phyloP scores from a whole-genome alignment of 768 basidiomycete genomes.

The Leccinum arenicola region DNA sequence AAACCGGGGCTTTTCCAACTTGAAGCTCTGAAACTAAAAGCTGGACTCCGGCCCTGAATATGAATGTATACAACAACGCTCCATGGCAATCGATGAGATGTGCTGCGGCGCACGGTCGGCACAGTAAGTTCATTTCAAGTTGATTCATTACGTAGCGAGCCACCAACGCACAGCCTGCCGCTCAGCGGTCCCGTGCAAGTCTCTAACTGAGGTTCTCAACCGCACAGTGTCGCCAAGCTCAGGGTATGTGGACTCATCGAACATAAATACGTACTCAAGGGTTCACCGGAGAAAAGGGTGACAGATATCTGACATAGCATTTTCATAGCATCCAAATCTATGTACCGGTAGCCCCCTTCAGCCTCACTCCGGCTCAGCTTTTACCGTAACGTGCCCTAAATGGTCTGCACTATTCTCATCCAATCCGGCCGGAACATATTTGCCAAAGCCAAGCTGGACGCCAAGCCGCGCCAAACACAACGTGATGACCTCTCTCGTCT shows the following conservation, averaged over 20 bases:
- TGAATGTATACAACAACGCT: neutral
- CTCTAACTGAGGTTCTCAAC: neutral
- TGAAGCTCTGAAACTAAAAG: neutral
- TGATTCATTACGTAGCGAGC: neutral
- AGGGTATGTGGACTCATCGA: neutral
- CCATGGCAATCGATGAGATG: neutral
- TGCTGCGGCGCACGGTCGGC: neutral
- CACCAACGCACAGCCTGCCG: neutral
- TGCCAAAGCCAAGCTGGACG: conserved; percentile 25
- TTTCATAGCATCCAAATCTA: neutral
- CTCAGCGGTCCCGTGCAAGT: neutral
- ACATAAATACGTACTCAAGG: neutral
- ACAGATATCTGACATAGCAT: neutral
- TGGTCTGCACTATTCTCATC: neutral
- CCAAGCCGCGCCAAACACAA: conserved; percentile 33
- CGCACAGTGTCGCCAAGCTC: neutral
- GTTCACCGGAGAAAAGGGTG: neutral
- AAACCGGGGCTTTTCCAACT: neutral
- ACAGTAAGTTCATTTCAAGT: neutral
- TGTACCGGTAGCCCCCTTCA: no score
- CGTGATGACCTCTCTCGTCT: conserved; percentile 18
- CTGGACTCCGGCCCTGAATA: neutral
- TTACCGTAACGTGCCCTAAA: neutral
- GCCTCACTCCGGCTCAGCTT: conserved; percentile 13
- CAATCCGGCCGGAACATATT: neutral